Evolutionary conservation across 2,329 filamentous ascomycete species (phyloP), one percentile per base, ranked within the genome.

Genomic region (Pseudogymnoascus destructans): DNA sequence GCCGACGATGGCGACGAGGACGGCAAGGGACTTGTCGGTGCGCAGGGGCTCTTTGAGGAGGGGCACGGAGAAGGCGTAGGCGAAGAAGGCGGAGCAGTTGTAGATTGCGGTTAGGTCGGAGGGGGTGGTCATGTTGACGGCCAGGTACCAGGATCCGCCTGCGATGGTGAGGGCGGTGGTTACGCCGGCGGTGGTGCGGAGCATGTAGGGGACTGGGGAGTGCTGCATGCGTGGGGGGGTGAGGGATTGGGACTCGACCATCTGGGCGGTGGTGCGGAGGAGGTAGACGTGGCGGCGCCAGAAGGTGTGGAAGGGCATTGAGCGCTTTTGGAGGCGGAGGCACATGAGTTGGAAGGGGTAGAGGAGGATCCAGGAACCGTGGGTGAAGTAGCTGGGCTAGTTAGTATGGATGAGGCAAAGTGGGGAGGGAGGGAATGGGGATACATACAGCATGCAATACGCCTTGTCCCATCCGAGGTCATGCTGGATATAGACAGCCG

Each of bases 11-110:
- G 93, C 93, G 36, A 98, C 80, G 9, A 82, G 77, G 1, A 98
- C 93, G 3, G 92, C 88, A 56, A 95, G 70, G 25, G 90, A 84
- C 75, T 98, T 98, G 73, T 89, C 89, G 35, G 85, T 73, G 19
- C 89, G 84, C 10, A 96, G 73, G 64, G 86, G 89, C 71, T 98
- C 93, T 59, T 87, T 84, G 2, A 98, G 77, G 15, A 98, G 73
- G 0, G 91, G 90, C 46, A 98, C 90, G 49, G 88, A 95, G 70
- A 98, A 98, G 10, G 89, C 92, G 69, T 98, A 98, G 55, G 93
- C 93, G 71, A 98, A 98, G 73, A 98, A 98, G 60, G 93, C 92
- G 57, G 89, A 95, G 77, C 93, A 98, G 74, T 98, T 98, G 79
- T 98, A 98, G 66, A 98, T 98, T 58, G 93, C 93, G 0, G 93